Evolutionary conservation across 2,329 filamentous ascomycete genomes (phyloP), one percentile per base, ranked within the genome.

Genomic region (Didymellaceae sp.): DNA sequence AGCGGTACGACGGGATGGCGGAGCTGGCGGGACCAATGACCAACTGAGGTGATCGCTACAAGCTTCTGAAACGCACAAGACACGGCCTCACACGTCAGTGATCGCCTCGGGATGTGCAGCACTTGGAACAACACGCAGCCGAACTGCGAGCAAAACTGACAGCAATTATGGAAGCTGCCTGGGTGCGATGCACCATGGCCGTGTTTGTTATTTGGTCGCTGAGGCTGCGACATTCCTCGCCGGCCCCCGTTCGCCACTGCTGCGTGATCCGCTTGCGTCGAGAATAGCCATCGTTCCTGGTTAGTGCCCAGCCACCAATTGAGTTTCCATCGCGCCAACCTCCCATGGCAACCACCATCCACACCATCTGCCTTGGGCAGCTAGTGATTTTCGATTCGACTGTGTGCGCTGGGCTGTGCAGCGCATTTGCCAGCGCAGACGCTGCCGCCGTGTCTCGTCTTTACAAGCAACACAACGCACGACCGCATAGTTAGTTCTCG

Each of bases 241-340:
- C 37, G 39, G 28, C 31, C 5, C 2, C 28, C 40, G 30, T 21
- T 20, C 17, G 37, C 21, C 20, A n/a, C n/a, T n/a, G n/a, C n/a
- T n/a, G n/a, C n/a, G n/a, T n/a, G 18, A 24, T 37, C 48, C 42
- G 48, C 48, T 26, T 33, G 42, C 42, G 30, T 52, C 48, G 30
- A 30, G 17, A 18, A 20, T 25, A 6, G n/a, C 30, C 5, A 11
- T 22, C 30, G 22, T 45, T 35, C 41, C 34, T 21, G 47, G 28
- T 39, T 24, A 42, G 38, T 21, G 9, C 41, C 48, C 46, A 50
- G 46, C 39, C 46, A 50, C 46, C 17, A 44, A 24, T 14, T 21
- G 11, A 26, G 7, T 26, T 10, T 16, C 25, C 41, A 44, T 14
- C 21, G 26, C 18, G 16, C 17, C 41, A 16, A 14, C 25, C 31